Base-by-base conservation (phyloP, 2,329 filamentous ascomycete species). In the Dryadomyces sulphureus region DNA sequence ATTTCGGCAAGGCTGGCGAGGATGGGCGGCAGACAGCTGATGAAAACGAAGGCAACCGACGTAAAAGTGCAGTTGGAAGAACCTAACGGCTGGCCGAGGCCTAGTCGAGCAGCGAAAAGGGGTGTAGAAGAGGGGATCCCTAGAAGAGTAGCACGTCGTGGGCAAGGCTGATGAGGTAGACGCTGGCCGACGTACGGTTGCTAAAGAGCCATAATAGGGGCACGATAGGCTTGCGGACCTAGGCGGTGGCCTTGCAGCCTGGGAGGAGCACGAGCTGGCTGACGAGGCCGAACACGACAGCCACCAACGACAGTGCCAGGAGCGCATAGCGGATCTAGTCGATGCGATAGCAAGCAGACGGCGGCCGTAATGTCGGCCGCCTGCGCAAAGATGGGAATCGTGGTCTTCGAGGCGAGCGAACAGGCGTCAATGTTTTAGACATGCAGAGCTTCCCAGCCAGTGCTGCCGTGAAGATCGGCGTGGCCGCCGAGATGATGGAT, bases 271-370 rank as follows among this genome's bases (percentile, higher is more conserved):
- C 20, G 46, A 57, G 41, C 6, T 65, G 50, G 6, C 64, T 64
- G 5, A 57, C 27, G 16, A 64, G 12, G 1, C 67, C 65, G 0
- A 69, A 38, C 2, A 70, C 45, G 4, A 73, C 52, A 0, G 69
- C 66, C 0, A 57, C 54, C 2, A 73, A 36, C 9, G 67, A 55
- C 1, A 51, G 56, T 1, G 65, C 62, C 38, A 72, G 52, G 1
- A 71, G 50, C 12, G 51, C 45, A 22, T 64, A 67, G 8, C 69
- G 69, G 1, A 60, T 39, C 27, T 56, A 65, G 49, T 74, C 70
- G 30, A 68, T 55, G 1, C 62, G 57, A 41, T 27, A 8, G 22
- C 14, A 4, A 41, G 38, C 5, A 6, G 20, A 4, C 38, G 20
- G 17, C 44, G 38, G 24, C 44, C 44, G 22, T 38, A 44, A 44